Base-by-base conservation (phyloP, 345 rosid genomes). In the Alliaria petiolata region DNA sequence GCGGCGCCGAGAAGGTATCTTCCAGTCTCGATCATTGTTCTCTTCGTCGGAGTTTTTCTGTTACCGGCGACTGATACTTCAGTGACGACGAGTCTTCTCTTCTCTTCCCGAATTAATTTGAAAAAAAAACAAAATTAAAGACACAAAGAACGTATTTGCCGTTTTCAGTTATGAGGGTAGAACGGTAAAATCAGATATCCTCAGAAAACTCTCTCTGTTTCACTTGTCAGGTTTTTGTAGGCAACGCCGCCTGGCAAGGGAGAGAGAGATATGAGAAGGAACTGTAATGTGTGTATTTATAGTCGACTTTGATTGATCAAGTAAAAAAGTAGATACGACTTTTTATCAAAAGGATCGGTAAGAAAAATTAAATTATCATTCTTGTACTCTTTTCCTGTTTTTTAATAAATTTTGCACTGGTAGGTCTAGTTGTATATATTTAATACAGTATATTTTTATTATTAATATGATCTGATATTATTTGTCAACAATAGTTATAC, bases 1-100 rank as follows among this genome's bases (percentile, higher is more conserved):
- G 75, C 79, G 17, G 90, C 74, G 68, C 99, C 99, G 82, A 85
- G 52, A 11, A 95, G 84, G 84, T 91, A 95, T 74, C 57, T 89
- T 5, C 89, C 76, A 1, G 91, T 84, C 50, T 85, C 91, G 4
- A 95, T 78, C 99, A 95, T 92, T 68, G 53, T 49, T 67, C 19
- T 12, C 20, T 52, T 11, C 44, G 55, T 8, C 38, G 40, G 69
- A 60, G 68, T 25, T 15, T 15, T 25, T 53, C 22, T 35, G 70
- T 49, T 39, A 47, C 60, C 54, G 77, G 77, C 65, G 61, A 57
- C 17, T 20, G 64, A 8, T 62, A 28, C 14, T 8, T 10, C 1
- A 31, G 3, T 55, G 62, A 19, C 8, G 62, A 67, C 8, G 62
- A 67, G 12, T 51, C 28, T 39, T 19, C 16, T 17, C 35, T 26